Evolutionary conservation across 345 rosid species (phyloP), one percentile per base, ranked within the genome.

Genomic region (Salix dunnii): DNA sequence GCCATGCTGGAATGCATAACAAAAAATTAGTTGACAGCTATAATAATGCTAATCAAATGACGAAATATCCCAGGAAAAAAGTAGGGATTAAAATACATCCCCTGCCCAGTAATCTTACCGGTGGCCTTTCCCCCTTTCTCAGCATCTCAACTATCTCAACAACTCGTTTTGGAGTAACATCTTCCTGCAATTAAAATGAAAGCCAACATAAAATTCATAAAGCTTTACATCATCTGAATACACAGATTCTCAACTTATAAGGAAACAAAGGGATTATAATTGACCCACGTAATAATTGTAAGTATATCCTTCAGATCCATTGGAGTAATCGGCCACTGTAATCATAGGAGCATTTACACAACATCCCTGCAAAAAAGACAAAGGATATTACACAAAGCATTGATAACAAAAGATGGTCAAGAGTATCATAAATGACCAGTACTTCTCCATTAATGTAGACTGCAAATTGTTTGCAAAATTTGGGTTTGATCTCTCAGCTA

Each of bases 311-410:
- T 92, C 96, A 13, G 97, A 96, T 79, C 98, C 97, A 75, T 88
- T 92, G 51, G 96, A 91, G 77, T 92, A 96, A 86, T 96, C 97
- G 6, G 93, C 98, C 73, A 96, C 98, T 1, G 97, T 92, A 81
- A 96, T 96, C 99, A 96, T 96, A 49, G 97, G 99, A 71, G 99
- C 98, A 77, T 96, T 96, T 49, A 94, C 99, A 73, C 98, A 96
- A 79, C 97, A 89, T 83, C 97, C 98, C 98, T 96, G 91, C 82
- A 84, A 74, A 35, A 83, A 78, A 35, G 25, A 33, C 81, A 70
- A 67, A 67, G 20, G 42, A 30, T 38, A 71, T 67, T 73, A 74
- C 75, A 66, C 16, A 64, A 36, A 42, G 63, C n/a, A 48, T 58
- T 17, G 20, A 20, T 30, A 27, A 30, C 9, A 17, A 18, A 31